Evolutionary conservation across 2,329 filamentous ascomycete species (phyloP).

Genomic region (Fusarium tanahbumbuense): DNA sequence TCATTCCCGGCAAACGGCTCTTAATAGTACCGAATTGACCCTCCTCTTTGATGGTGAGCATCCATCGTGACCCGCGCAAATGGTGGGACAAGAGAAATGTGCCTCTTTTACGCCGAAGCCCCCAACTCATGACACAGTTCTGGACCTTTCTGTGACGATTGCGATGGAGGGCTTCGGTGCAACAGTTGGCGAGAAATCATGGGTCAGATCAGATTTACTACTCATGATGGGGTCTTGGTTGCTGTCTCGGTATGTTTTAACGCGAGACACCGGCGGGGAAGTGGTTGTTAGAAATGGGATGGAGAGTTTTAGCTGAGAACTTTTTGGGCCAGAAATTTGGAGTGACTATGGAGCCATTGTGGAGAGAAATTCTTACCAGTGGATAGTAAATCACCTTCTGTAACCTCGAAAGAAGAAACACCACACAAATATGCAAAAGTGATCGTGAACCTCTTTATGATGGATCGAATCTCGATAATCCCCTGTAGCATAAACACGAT

Average conservation of each 20-base stretch:
- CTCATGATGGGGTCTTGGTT: constrained; percentile 13
- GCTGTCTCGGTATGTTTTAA: constrained; percentile 42
- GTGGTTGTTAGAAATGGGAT: constrained; percentile 2
- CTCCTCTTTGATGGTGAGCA: constrained; percentile 25
- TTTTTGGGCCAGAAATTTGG: neutral
- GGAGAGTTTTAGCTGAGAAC: constrained; percentile 3
- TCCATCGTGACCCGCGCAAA: constrained; percentile 36
- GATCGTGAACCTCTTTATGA: constrained; percentile 10
- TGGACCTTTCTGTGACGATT: neutral
- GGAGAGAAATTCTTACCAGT: neutral
- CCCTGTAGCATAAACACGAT: neutral
- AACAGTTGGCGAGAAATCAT: constrained; percentile 14
- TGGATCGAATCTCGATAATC: neutral
- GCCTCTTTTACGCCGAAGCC: constrained; percentile 16
- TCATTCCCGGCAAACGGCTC: constrained; percentile 34
- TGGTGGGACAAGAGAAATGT: constrained; percentile 27
- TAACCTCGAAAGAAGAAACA: neutral
- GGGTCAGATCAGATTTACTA: constrained; percentile 16
- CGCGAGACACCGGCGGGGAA: constrained; percentile 43
- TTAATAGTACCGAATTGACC: constrained; percentile 37
- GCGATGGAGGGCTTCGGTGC: constrained; percentile 6
- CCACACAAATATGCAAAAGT: neutral
- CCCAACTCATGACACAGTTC: constrained; percentile 8
- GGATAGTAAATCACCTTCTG: neutral
- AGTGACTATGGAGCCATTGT: neutral